Evolutionary conservation across 768 basidiomycete species (phyloP), one percentile per base, ranked within the genome.

Genomic region (Leccinum barrowsii): DNA sequence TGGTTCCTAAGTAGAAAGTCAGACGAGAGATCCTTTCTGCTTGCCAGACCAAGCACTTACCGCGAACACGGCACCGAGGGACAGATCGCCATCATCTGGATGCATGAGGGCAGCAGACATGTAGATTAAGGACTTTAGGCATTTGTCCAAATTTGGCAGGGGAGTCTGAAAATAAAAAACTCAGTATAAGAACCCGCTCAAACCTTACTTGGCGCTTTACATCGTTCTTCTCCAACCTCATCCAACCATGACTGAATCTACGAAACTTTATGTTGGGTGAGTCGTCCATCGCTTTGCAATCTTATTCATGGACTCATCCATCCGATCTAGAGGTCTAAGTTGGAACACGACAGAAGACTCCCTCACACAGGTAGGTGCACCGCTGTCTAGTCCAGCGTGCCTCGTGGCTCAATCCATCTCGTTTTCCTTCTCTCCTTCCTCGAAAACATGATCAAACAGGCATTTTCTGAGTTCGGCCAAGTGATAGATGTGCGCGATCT

Each of bases 401-500:
- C 15, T 40, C 28, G 50, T 55, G 32, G 42, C 63, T 63, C 54
- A 67, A 56, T 54, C 46, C 35, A 12, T 52, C 21, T 35, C 5
- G 42, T 53, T 56, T 48, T 47, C n/a, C 54, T 40, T 50, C 13
- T 56, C 52, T 59, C 58, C 17, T 58, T 54, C 61, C 57, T 28
- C 49, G 12, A 48, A 32, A 62, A 4, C 42, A 19, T 52, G 15
- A 46, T 53, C 47, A 50, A 24, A 61, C 24, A 80, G 77, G 75
- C 76, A 5, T 84, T 84, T 74, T 60, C 66, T 42, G 50, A 69
- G 12, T 79, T 64, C 66, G 82, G 82, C 59, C 55, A 73, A 37
- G 75, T 84, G 63, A 52, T 72, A 59, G 82, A 84, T 78, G 82
- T 84, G 72, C 71, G 82, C 77, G 61, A 64, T 71, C 65, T 62